These are phyloP conservation scores for Tricholomella constricta DNA, from an alignment of 768 basidiomycete genomes.

Conservation along the genomic window DNA sequence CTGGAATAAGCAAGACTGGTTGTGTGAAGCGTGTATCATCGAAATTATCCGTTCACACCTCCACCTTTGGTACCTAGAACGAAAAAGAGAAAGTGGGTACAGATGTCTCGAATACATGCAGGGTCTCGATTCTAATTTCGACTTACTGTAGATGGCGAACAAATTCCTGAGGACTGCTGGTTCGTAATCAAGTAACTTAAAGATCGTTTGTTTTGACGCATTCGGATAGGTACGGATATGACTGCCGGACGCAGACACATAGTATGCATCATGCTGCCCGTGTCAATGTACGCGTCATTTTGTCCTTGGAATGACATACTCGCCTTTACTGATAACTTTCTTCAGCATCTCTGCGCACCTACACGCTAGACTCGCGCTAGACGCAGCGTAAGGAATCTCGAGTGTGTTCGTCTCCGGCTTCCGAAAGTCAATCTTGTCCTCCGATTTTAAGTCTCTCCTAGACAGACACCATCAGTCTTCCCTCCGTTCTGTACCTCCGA, in stretches of 20 bases:
- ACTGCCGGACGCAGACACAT: constrained; percentile 30
- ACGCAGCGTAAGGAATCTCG: too few relatives aligned
- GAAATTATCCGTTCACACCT: constrained; percentile 26
- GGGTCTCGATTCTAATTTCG: too few relatives aligned
- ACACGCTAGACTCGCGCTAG: constrained; percentile 10
- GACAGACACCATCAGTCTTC: too few relatives aligned
- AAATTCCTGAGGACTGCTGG: constrained; percentile 29
- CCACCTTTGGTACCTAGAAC: constrained; percentile 27
- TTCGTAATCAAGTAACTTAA: constrained; percentile 9
- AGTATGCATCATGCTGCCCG: constrained; percentile 23
- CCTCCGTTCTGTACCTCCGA: not conserved
- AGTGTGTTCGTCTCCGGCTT: too few relatives aligned
- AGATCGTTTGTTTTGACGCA: not conserved
- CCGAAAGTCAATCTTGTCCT: not conserved
- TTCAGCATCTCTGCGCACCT: constrained; percentile 25
- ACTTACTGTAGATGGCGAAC: constrained; percentile 8
- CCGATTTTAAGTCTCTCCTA: too few relatives aligned
- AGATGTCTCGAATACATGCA: too few relatives aligned
- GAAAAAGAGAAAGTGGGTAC: constrained; percentile 21
- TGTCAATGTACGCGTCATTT: constrained; percentile 24
- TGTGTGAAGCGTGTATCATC: constrained; percentile 32
- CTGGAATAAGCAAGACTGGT: constrained; percentile 31
- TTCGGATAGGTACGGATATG: constrained; percentile 30
- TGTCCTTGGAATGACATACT: not conserved
- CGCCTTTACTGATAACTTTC: not conserved